Evolutionary conservation across 805 yeast species (phyloP), one percentile per base, ranked within the genome.

Genomic region (Lachancea lanzarotensis): DNA sequence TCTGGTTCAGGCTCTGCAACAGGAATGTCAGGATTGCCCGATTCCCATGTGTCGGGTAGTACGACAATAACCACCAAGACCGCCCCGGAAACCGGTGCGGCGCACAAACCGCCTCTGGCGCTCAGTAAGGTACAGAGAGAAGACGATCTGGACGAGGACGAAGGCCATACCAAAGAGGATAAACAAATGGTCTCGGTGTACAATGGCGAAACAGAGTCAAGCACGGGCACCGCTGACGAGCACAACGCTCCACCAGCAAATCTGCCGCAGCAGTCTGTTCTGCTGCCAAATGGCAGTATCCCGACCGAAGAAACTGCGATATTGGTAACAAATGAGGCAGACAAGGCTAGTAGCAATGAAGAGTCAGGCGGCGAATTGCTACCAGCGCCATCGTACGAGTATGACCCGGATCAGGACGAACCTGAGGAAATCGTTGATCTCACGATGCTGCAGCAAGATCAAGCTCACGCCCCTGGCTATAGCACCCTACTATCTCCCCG

Each of bases 361-460:
- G 56, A 58, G 9, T 60, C 48, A 15, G 55, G 48, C 11, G 62
- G 56, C 36, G 55, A 54, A 16, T 56, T 53, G 30, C 62, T 54
- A 31, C 56, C 51, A 39, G 55, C 47, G 18, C 52, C 41, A 33
- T 38, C 50, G 11, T 51, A 57, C 40, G 60, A 57, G 13, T 46
- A 47, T 33, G 57, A 57, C 8, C 46, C 42, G 12, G 53, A 52
- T 9, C 33, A 34, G 6, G 39, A 26, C 16, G 30, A 7, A 16
- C 16, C 38, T 3, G 72, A 67, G 26, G 72, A 70, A 38, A 69
- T 69, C 38, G 62, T 81, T 35, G 89, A 82, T 61, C 65, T 84
- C 51, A 71, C 84, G 3, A 73, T 72, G 55, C 67, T 84, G 43
- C 90, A 83, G 63, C 81, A 81, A 18, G 90, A 82, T 35, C 95